Evolutionary conservation across 1,139 yeast species (phyloP).

Genomic region (Yamadazyma blattariae): DNA sequence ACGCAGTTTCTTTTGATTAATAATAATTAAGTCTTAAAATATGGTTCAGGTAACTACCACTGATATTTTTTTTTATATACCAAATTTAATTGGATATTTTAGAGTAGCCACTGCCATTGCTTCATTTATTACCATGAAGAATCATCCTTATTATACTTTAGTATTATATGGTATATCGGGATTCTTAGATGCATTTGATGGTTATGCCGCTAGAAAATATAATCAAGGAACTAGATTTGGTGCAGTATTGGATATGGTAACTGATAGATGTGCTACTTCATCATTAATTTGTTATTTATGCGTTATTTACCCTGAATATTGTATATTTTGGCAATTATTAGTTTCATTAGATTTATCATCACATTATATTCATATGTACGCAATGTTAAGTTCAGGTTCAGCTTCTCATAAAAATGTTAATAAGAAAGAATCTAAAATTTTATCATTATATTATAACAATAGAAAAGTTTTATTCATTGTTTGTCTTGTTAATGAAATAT

Average conservation of each 20-base stretch:
- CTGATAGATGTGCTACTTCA: slow-evolving; percentile 95
- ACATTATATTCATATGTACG: slow-evolving; percentile 99
- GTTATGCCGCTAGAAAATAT: slow-evolving; percentile 87
- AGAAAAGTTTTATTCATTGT: slow-evolving; percentile 79
- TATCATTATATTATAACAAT: slow-evolving; percentile 84
- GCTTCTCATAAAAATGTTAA: slow-evolving; percentile 83
- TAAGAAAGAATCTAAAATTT: slow-evolving; percentile 63
- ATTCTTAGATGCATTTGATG: slow-evolving; percentile 92
- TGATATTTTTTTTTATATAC: slow-evolving; percentile 74
- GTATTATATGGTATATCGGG: slow-evolving; percentile 84
- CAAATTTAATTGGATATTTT: slow-evolving; percentile 86
- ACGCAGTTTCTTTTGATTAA: no score
- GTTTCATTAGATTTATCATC: slow-evolving; percentile 89
- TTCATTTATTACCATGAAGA: slow-evolving; percentile 77
- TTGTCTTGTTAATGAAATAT: slow-evolving; percentile 90
- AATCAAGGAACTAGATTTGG: slow-evolving; percentile 92
- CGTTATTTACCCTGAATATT: slow-evolving; percentile 67
- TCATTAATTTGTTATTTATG: slow-evolving; percentile 84
- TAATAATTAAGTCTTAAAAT: no score
- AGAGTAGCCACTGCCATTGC: slow-evolving; percentile 79
- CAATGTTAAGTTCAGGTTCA: slow-evolving; percentile 79
- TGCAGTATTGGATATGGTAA: slow-evolving; percentile 97
- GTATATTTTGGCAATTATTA: slow-evolving; percentile 76
- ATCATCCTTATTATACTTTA: slow-evolving; percentile 78
- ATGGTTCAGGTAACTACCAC: slow-evolving; percentile 25